phyloP scores from a whole-genome alignment of 331 rosid genomes.

The Malus hybrid region DNA sequence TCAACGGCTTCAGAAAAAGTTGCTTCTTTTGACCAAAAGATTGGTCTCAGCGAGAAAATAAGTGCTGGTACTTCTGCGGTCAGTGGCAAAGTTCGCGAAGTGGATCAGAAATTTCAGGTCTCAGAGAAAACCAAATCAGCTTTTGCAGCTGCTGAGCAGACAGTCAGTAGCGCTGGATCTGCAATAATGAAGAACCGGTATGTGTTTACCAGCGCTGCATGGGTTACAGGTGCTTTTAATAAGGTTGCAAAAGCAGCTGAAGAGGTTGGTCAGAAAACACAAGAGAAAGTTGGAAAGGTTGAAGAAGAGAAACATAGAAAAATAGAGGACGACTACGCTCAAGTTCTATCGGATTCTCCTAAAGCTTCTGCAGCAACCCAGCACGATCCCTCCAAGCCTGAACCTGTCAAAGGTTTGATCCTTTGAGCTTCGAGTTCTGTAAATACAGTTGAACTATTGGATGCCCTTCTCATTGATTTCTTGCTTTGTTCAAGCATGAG shows the following conservation, averaged over 20 bases:
- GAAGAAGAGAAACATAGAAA: slow-evolving; percentile 61
- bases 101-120: slow-evolving; percentile 94
- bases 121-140: slow-evolving; percentile 95
- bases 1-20: slow-evolving; percentile 87
- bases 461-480: slow-evolving; percentile 13
- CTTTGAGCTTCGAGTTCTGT: slow-evolving; percentile 49
- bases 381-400: slow-evolving; percentile 51
- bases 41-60: slow-evolving; percentile 76
- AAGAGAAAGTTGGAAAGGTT: slow-evolving; percentile 52
- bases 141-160: slow-evolving; percentile 85
- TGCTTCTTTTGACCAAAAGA: slow-evolving; percentile 71
- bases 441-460: slow-evolving; percentile 34
- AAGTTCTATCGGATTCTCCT: slow-evolving; percentile 59
- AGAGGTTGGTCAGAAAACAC: slow-evolving; percentile 87
- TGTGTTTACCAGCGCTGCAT: slow-evolving; percentile 67
- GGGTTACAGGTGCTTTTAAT: slow-evolving; percentile 84
- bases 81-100: slow-evolving; percentile 75
- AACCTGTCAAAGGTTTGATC: slow-evolving; percentile 84
- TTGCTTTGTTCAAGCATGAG: slow-evolving; percentile 15
- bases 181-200: slow-evolving; percentile 90
- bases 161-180: slow-evolving; percentile 78
- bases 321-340: slow-evolving; percentile 51
- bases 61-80: slow-evolving; percentile 74
- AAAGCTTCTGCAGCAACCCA: slow-evolving; percentile 49
- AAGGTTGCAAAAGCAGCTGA: slow-evolving; percentile 89